These are phyloP conservation scores for Cytospora piceicola DNA, from an alignment of 2,329 filamentous ascomycete genomes.

Conservation along the genomic window DNA sequence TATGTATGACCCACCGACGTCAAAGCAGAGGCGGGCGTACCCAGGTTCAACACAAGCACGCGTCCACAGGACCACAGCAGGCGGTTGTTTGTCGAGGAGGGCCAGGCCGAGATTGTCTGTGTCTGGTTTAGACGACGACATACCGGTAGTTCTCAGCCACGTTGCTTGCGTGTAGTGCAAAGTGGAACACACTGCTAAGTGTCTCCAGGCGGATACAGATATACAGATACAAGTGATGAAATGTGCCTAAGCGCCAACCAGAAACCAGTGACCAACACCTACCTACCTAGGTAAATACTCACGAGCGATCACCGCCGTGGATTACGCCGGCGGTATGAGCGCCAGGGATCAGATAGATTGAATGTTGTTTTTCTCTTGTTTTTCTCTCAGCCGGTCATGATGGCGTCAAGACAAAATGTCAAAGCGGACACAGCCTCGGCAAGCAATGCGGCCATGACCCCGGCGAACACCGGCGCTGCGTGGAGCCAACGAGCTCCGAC, in stretches of 20 bases:
- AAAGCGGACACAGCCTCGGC: conserved; percentile 21
- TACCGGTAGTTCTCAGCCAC: neutral
- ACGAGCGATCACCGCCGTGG: too few relatives aligned
- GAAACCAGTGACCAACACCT: too few relatives aligned
- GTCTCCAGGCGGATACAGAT: neutral
- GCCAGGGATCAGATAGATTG: neutral
- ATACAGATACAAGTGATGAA: neutral
- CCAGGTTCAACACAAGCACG: neutral
- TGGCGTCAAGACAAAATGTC: conserved; percentile 22
- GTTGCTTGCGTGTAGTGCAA: neutral
- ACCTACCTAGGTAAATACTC: too few relatives aligned
- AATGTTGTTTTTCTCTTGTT: too few relatives aligned
- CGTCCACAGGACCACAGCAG: neutral
- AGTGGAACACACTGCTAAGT: neutral
- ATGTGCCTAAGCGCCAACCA: neutral
- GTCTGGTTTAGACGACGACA: neutral
- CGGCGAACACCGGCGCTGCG: conserved; percentile 12
- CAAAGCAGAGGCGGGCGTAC: neutral
- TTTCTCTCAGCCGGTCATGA: too few relatives aligned
- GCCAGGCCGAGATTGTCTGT: neutral
- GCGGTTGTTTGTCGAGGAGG: neutral
- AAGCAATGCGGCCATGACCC: conserved; percentile 9
- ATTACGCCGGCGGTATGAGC: neutral
- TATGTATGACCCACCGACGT: neutral
- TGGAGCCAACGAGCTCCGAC: conserved; percentile 4